A percentile compares a stretch with the other conserved stretches of the same genome.
These are phyloP conservation scores for Coffea canephora DNA, from an alignment of 257 asterid species.

Conservation along the genomic window DNA sequence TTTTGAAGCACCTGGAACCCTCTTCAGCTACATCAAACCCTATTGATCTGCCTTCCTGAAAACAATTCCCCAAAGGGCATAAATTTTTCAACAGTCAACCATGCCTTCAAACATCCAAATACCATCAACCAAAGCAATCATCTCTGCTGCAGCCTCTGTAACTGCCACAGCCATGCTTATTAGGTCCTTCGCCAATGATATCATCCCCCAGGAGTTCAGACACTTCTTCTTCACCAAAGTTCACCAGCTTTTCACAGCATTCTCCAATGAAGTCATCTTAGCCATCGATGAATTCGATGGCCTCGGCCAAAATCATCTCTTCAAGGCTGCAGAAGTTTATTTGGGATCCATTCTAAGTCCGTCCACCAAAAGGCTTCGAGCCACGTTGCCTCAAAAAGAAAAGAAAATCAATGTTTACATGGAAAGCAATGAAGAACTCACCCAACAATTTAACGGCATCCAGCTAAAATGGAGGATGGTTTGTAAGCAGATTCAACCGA, in stretches of 20 bases:
- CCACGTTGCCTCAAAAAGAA: constrained; percentile 39
- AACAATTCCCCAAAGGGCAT: neutral
- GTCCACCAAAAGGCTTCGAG: constrained; percentile 28
- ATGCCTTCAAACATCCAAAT: neutral
- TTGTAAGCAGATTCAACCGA: constrained; percentile 1
- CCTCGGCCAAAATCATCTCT: constrained; percentile 41
- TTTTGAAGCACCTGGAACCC: neutral
- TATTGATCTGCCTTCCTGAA: neutral
- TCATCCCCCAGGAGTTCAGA: constrained; percentile 39
- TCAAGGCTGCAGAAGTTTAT: constrained; percentile 41
- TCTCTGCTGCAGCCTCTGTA: constrained; percentile 46
- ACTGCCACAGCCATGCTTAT: constrained; percentile 50
- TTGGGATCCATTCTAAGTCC: constrained; percentile 27
- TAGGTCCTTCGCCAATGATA: constrained; percentile 33
- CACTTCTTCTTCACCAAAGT: constrained; percentile 13
- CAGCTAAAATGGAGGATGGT: constrained; percentile 40
- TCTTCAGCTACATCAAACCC: neutral
- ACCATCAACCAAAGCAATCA: constrained; percentile 22
- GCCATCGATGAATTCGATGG: constrained; percentile 49
- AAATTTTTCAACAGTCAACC: neutral
- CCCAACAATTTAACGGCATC: constrained; percentile 32
- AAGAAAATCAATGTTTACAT: constrained; percentile 28
- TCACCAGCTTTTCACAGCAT: constrained; percentile 16
- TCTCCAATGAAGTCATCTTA: constrained; percentile 36
- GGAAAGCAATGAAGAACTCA: constrained; percentile 32